Percentiles rank a stretch among this genome's conserved stretches.
phyloP scores from a whole-genome alignment of 2,329 filamentous ascomycete species.

The Neopestalotiopsis sp. region DNA sequence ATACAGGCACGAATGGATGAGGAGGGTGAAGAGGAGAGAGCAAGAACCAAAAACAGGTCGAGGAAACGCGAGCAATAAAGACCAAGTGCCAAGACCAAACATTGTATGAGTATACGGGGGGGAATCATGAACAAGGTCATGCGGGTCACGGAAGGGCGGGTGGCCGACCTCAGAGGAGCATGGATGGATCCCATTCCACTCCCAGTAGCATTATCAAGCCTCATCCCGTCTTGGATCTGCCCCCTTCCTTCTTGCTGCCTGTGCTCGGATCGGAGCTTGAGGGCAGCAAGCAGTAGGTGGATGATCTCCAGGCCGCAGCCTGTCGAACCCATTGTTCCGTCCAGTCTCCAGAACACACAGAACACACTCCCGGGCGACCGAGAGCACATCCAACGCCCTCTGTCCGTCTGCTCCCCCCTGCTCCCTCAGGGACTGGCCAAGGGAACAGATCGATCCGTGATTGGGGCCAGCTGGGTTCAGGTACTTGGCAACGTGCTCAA shows the following conservation, averaged over 20 bases:
- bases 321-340: conserved; percentile 4
- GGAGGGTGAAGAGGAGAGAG: conserved; percentile 37
- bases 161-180: conserved; percentile 31
- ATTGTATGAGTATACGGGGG: conserved; percentile 11
- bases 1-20: conserved; percentile 35
- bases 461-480: neutral
- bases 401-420: neutral
- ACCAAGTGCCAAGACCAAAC: conserved; percentile 24
- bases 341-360: neutral
- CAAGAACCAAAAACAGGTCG: conserved; percentile 32
- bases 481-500: neutral
- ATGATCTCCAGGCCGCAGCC: neutral
- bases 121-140: conserved; percentile 22
- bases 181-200: conserved; percentile 21
- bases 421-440: conserved; percentile 10
- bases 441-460: conserved; percentile 9
- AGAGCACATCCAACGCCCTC: neutral
- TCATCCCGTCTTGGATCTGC: conserved; percentile 25
- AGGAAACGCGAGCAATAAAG: conserved; percentile 38
- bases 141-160: conserved; percentile 37
- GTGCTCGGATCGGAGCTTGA: neutral
- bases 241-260: neutral
- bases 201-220: conserved; percentile 26
- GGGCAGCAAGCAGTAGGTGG: neutral
- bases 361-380: conserved; percentile 10